Percentiles rank a stretch among this genome's conserved stretches.
phyloP scores from a whole-genome alignment of 176 grass and related monocot genomes.

The Carex pumila region DNA sequence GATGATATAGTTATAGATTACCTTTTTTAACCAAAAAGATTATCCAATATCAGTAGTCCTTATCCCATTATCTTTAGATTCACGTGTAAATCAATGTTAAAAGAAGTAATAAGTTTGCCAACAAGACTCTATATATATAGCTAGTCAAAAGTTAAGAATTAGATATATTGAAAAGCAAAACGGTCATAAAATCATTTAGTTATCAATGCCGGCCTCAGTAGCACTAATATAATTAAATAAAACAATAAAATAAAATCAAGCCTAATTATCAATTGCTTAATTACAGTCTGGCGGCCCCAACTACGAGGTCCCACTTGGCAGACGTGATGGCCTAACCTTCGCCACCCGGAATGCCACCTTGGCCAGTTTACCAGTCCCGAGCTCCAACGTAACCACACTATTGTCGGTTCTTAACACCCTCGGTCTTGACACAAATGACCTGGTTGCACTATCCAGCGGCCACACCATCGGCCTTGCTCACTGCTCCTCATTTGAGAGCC shows the following conservation, averaged over 20 bases:
- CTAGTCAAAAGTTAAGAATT: too few species aligned
- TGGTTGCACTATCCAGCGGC: constrained; percentile 51
- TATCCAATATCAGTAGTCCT: too few species aligned
- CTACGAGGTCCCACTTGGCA: constrained; percentile 46
- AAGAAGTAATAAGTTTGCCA: too few species aligned
- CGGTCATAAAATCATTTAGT: neutral
- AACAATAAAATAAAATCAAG: neutral
- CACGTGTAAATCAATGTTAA: neutral
- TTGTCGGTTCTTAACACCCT: constrained; percentile 5
- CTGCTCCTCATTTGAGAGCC: constrained; percentile 38
- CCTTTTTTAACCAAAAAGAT: neutral
- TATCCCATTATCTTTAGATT: neutral
- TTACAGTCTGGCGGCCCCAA: constrained; percentile 38
- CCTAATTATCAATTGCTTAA: neutral
- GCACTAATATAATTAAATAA: neutral
- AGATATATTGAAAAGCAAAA: too few species aligned
- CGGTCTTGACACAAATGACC: constrained; percentile 40
- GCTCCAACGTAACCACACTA: constrained; percentile 9
- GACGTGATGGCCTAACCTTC: constrained; percentile 23
- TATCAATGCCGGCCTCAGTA: neutral
- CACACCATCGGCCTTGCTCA: constrained; percentile 57
- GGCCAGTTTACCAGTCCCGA: constrained; percentile 16
- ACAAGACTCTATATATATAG: too few species aligned
- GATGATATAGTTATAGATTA: neutral
- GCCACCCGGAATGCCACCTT: neutral